Evolutionary conservation across 116 monocot species (phyloP), one percentile per base, ranked within the genome.

Genomic region (Phalaenopsis hybrid): DNA sequence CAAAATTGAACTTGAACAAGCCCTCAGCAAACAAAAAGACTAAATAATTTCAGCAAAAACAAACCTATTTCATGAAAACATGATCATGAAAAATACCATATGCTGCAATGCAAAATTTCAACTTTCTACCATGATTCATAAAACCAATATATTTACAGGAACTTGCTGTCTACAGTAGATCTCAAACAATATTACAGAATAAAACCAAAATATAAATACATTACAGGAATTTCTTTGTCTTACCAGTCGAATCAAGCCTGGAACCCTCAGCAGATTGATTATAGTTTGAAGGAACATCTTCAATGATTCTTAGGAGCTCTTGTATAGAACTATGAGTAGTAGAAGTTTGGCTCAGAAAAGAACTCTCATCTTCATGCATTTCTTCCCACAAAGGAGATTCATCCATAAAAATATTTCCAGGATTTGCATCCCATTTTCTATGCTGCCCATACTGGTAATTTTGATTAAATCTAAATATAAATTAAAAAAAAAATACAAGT

Each of bases 221-320:
- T 85, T 77, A 88, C 57, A 88, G 81, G 44, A 85, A 88, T 45
- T 85, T 88, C 75, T 88, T 88, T 23, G 88, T 88, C 82, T 88
- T 85, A 44, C 88, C 88, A 51, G 80, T 83, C 25, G 78, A 83
- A 79, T 88, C 85, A 65, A 83, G 63, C 55, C 73, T 80, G 28
- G 13, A 25, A 69, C 46, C 48, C 25, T 88, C 83, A n/a, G 41
- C 81, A 76, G 37, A 28, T 51, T 81, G 81, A 75, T 67, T 61
- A 58, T 65, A 85, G 34, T 61, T 52, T 31, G 79, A 67, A 44
- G 88, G 83, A 67, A 73, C 79, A 77, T 77, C 87, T 78, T 88
- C 88, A 50, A 85, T 81, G 52, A 81, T 83, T 75, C 83, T 81
- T 23, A 88, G 79, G 63, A 88, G 77, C 73, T 88, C 88, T 78